Evolutionary conservation across 1,139 yeast species (phyloP), one percentile per base, ranked within the genome.

Genomic region (Lipomyces yarrowii): DNA sequence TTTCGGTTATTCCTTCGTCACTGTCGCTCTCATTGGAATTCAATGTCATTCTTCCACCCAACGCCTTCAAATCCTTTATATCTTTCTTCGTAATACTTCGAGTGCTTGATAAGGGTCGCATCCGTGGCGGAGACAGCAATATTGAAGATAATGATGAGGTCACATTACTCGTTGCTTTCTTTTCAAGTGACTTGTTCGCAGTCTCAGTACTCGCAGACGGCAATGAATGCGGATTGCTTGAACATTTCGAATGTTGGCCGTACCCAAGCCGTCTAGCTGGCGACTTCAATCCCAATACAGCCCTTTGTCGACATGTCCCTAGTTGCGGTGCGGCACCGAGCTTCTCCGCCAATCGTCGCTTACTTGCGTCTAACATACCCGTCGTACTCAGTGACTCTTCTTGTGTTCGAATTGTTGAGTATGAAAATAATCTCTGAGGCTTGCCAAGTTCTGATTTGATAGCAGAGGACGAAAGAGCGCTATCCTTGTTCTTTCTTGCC

Each of bases 211-310:
- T 54, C 21, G 56, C 46, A 4, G 26, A 35, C 1, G 11, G 23
- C 3, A 18, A 51, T 39, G 42, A 42, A n/a, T 46, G 62, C 3
- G 60, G 56, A 37, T 33, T 51, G 15, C 58, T 57, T 39, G 46
- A n/a, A 32, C 57, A 42, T 10, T 21, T 58, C 56, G 62, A 58
- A 42, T 7, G 26, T n/a, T 32, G 11, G 15, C n/a, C 54, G 13
- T 33, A 3, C 18, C 37, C 56, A 4, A 58, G 48, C 8, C 69
- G 61, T 32, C 63, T 35, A 42, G 69, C 67, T 6, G 69, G 69
- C 13, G 69, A 65, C 42, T 57, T 64, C 21, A 65, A 26, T 18
- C 64, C 67, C 5, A 59, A 33, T 33, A 39, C 42, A 15, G 7
- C 30, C 23, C 37, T 48, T 8, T 23, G 55, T 18, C 18, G n/a